Base-by-base conservation (phyloP, 1,139 yeast genomes). In the Saccharomyces hybrid region DNA sequence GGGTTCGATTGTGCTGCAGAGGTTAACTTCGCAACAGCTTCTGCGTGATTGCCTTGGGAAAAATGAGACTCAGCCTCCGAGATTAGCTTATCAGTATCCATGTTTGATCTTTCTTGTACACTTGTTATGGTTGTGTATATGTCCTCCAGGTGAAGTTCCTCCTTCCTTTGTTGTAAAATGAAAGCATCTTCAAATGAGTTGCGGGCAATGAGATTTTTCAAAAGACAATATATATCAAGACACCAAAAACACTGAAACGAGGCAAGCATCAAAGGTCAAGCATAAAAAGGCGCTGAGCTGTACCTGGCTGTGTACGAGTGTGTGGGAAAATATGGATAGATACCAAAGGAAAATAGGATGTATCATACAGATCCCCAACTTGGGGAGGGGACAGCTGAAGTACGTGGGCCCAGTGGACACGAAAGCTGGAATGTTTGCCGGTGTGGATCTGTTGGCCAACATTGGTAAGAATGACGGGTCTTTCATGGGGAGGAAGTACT, bases 391-490 rank as follows among this genome's bases (percentile, higher is more conserved):
- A 1, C 75, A 83, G 14, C 74, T 93, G 52, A 76, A 83, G 59
- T 93, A 81, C 69, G 75, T 83, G 27, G 98, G 98, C 0, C 74
- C 80, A 1, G 88, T 93, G 24, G 79, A 82, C 32, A 86, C 86
- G 29, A 89, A 88, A 64, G 71, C 73, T 4, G 97, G 97, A 0
- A 74, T 77, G n/a, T 93, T 85, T 73, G 97, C 91, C 3, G 99
- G 99, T 0, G 78, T 93, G 3, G 97, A 93, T 67, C 74, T 93
- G 50, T 81, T 86, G 4, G 84, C 85, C 21, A 65, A 64, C 4
- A 75, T 82, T 51, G 99, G 99, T 11, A 86, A 88, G 67, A 90
- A 93, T 65, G 79, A 81, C 61, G 99, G 99, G 7, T 74, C 76
- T 28, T 80, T 82, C 50, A 78, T 82, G 49, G 95, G 87, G 2